Conservation (phyloP, 208 protist species). For the Leishmania tarentolae region DNA sequence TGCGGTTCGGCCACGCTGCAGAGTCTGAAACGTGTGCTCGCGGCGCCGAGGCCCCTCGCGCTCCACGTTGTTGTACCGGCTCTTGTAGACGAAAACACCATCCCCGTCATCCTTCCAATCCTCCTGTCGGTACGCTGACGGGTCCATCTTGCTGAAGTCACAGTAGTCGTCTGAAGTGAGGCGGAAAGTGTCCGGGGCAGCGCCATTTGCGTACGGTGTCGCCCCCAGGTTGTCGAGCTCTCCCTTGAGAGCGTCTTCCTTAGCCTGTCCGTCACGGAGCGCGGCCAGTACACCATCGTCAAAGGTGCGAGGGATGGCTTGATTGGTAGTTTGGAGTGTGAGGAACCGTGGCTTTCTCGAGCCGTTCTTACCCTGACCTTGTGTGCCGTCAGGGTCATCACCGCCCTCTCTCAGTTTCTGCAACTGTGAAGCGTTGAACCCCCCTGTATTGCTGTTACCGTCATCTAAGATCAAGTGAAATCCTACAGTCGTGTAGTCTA, state of each 20-base stretch:
- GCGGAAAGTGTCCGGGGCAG: constrained; percentile 60
- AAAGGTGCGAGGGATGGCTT: constrained; percentile 66
- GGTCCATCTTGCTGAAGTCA: constrained; percentile 78
- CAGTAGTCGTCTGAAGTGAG: constrained; percentile 90
- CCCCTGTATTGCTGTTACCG: constrained; percentile 36
- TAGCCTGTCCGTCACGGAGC: constrained; percentile 48
- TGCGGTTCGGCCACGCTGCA: constrained; percentile 57
- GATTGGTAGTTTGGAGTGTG: constrained; percentile 58
- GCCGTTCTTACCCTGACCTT: neutral
- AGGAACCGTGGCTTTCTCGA: constrained; percentile 70
- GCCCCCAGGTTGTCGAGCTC: constrained; percentile 49
- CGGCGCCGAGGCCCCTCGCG: constrained; percentile 74
- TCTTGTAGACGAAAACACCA: constrained; percentile 74
- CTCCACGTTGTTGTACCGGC: constrained; percentile 88
- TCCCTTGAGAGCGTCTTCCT: constrained; percentile 40
- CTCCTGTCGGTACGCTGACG: constrained; percentile 69
- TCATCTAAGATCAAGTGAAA: constrained; percentile 61
- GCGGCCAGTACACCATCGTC: constrained; percentile 65
- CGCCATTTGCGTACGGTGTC: constrained; percentile 43
- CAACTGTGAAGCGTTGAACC: constrained; percentile 72
- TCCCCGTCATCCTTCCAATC: constrained; percentile 36
- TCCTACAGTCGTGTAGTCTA: constrained; percentile 73
- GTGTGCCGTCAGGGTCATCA: constrained; percentile 6
- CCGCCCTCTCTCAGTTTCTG: constrained; percentile 34
- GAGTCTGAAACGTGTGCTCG: constrained; percentile 46